These are phyloP conservation scores for Nicotiana sylvestris DNA, from an alignment of 257 asterid species.

Conservation along the genomic window DNA sequence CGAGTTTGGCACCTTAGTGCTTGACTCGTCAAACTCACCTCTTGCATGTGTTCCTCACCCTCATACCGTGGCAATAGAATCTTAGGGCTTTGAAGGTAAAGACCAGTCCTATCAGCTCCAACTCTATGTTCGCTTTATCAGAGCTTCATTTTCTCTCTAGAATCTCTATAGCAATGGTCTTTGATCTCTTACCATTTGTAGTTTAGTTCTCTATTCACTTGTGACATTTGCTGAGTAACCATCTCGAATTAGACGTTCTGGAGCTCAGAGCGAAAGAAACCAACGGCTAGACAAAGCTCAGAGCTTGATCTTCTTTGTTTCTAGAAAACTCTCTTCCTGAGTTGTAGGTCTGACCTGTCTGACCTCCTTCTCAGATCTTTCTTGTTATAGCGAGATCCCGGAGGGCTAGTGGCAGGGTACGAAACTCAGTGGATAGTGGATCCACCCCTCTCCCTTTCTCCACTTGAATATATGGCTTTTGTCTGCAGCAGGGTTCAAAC, in stretches of 20 bases:
- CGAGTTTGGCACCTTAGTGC: neutral
- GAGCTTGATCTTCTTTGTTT: neutral
- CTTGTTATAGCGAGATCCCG: too few relatives aligned
- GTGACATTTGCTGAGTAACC: neutral
- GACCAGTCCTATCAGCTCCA: neutral
- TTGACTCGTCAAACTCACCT: neutral
- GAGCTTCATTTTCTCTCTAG: neutral
- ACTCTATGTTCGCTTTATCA: neutral
- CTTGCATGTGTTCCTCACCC: neutral
- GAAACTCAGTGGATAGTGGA: too few relatives aligned
- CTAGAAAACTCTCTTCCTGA: neutral
- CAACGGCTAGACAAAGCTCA: neutral
- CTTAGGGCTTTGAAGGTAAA: neutral
- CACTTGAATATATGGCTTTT: too few relatives aligned
- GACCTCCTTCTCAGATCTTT: too few relatives aligned
- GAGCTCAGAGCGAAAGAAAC: neutral
- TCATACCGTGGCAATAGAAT: neutral
- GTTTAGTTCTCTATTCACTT: neutral
- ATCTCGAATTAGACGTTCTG: neutral
- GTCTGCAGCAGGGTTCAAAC: too few relatives aligned
- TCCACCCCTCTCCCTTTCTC: too few relatives aligned
- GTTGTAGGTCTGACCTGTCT: neutral
- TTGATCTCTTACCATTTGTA: conserved; percentile 6
- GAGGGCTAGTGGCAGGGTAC: too few relatives aligned
- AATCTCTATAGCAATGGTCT: neutral